Base-by-base conservation (phyloP, 2,329 filamentous ascomycete species). In the Hypoxylon sp. region DNA sequence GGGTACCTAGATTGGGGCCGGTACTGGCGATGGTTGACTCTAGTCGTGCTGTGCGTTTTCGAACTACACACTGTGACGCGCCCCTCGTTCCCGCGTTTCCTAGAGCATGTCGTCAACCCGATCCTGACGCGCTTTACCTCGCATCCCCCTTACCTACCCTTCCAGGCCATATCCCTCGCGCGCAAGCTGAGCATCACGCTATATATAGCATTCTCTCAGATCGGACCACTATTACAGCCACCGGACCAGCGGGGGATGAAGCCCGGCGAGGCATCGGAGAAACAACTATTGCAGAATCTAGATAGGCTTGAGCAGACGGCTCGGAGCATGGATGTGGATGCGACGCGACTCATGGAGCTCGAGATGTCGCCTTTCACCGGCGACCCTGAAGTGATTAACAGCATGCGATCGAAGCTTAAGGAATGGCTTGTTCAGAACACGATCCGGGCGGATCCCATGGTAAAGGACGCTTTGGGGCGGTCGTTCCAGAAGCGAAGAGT, bases 381-480 rank as follows among this genome's bases (percentile, higher is more conserved):
- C n/a, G 91, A 97, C 75, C 81, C 86, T 36, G 85, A 87, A 67
- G 84, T 84, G n/a, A 82, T 91, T 50, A 83, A 83, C 48, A 89
- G 88, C 65, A 80, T 97, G 75, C 87, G 89, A 68, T 85, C 86
- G 43, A 92, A 91, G 74, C 87, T 98, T 80, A 92, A 90, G 80
- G 93, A 96, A 75, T 97, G 93, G 86, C 83, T 98, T 72, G 89
- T 98, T 55, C 90, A 97, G 78, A 97, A 97, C 76, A 94, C 90
- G 13, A 91, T 97, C 65, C 86, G 89, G 71, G 89, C 87, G 51
- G 92, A 95, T 79, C 90, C 90, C 0, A 93, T 95, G 80, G 95
- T 98, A 7, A 87, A 90, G 72, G 90, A 93, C 78, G 94, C 94
- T 0, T 84, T 97, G 72, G 89, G 89, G 23, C 86, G 85, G 64